Base-by-base conservation (phyloP, 345 rosid genomes). In the Balakata baccata region DNA sequence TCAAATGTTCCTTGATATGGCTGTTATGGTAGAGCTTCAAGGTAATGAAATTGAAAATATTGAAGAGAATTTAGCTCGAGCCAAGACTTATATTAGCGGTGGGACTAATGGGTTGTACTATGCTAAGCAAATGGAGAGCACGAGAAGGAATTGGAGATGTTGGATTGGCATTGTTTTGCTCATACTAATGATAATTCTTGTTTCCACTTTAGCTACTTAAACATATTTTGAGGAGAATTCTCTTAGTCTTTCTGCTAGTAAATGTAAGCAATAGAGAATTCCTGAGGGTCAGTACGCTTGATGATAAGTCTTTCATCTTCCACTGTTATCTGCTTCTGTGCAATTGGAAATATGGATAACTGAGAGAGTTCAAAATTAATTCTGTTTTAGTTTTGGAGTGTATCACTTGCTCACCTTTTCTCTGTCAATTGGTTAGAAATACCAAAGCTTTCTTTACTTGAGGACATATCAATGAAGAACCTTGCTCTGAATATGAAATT, bases 1-100 rank as follows among this genome's bases (percentile, higher is more conserved):
- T 56, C 70, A 49, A n/a, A 63, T 80, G 54, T 77, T 81, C n/a
- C 81, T 77, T 60, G 78, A 81, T 34, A 81, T 77, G 83, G 78
- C 75, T 65, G 69, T 77, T 17, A 34, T 76, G 73, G 75, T 81
- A 10, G 80, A 81, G 74, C 60, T 38, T 9, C 80, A 76, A 59
- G 83, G 77, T 23, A 81, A 70, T 68, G 72, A 73, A 34, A 70
- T 73, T 18, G 46, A 71, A 13, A 68, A 70, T 13, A 73, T 81
- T 60, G 72, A 77, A 77, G 78, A 74, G 64, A 76, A 72, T 43
- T 72, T 80, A 20, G 80, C 59, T 16, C 47, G 20, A 45, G 77
- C 71, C n/a, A 43, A 29, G 25, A 59, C 18, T 34, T 58, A 54
- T 50, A 67, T 80, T 16, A 72, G n/a, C 68, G 83, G 80, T 14